Evolutionary conservation across 495 filamentous ascomycete species (phyloP).

Genomic region (Aspergillus bridgeri): DNA sequence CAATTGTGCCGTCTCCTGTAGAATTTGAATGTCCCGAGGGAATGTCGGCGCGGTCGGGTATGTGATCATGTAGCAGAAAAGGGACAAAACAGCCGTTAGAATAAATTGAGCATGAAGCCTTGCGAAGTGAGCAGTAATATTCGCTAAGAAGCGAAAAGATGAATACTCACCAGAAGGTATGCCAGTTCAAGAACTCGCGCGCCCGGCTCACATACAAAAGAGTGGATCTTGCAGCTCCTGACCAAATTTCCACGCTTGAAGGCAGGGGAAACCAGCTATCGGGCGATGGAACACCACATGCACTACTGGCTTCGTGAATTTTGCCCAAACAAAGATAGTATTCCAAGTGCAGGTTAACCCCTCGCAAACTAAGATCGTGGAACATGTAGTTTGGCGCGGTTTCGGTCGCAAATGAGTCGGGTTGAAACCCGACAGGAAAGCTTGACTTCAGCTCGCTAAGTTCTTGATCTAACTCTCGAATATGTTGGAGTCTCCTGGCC

Average conservation of each 20-base stretch:
- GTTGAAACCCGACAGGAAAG: slow-evolving; percentile 19
- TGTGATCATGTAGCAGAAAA: slow-evolving; percentile 23
- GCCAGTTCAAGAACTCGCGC: slow-evolving; percentile 20
- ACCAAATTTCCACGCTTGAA: slow-evolving; percentile 26
- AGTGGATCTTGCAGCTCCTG: slow-evolving; percentile 23
- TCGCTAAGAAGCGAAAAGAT: background rate
- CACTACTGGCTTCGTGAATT: slow-evolving; percentile 25
- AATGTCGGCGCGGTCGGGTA: slow-evolving; percentile 13
- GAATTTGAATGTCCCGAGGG: slow-evolving; percentile 15
- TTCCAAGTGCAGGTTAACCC: slow-evolving; percentile 28
- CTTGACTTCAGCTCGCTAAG: slow-evolving; percentile 20
- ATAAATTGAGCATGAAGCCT: slow-evolving; percentile 30
- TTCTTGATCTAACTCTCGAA: slow-evolving; percentile 28
- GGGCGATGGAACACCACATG: slow-evolving; percentile 2
- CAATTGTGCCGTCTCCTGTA: slow-evolving; percentile 14
- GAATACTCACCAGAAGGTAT: slow-evolving; percentile 22
- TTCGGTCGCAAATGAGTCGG: slow-evolving; percentile 22
- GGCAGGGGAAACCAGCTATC: slow-evolving; percentile 4
- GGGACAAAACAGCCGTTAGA: slow-evolving; percentile 18
- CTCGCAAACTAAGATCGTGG: slow-evolving; percentile 30
- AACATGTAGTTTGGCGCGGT: slow-evolving; percentile 21
- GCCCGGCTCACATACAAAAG: slow-evolving; percentile 24
- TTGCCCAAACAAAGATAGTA: slow-evolving; percentile 28
- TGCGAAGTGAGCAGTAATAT: no score
- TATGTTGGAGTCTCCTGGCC: slow-evolving; percentile 21